phyloP scores from a whole-genome alignment of 345 rosid species.

The Nasturtium officinale region DNA sequence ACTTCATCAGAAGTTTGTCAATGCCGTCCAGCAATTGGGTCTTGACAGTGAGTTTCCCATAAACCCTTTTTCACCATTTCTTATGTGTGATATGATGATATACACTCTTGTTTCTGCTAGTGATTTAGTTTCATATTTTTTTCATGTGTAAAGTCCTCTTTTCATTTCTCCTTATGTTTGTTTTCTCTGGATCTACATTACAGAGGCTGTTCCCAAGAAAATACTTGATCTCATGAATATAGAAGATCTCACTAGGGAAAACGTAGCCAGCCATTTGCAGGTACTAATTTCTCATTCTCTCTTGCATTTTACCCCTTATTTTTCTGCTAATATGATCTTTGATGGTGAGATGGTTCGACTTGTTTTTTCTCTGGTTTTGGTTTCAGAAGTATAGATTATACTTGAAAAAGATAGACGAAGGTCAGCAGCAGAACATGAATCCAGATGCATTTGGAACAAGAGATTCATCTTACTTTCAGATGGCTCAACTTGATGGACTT shows the following conservation, averaged over 20 bases:
- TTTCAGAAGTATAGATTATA: constrained; percentile 86
- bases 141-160: neutral
- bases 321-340: neutral
- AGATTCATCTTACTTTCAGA: constrained; percentile 58
- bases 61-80: neutral
- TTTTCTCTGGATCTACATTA: constrained; percentile 17
- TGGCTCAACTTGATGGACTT: constrained; percentile 59
- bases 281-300: constrained; percentile 37
- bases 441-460: constrained; percentile 57
- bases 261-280: constrained; percentile 98
- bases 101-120: neutral
- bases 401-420: constrained; percentile 65
- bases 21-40: constrained; percentile 85
- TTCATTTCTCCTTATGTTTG: constrained; percentile 15
- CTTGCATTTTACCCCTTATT: neutral
- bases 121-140: neutral
- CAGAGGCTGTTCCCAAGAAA: constrained; percentile 97
- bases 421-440: constrained; percentile 59
- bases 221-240: constrained; percentile 91
- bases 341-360: constrained; percentile 6
- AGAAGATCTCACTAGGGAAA: constrained; percentile 91
- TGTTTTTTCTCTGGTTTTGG: constrained; percentile 16
- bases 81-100: neutral
- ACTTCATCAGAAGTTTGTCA: constrained; percentile 79
- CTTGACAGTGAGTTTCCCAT: constrained; percentile 68